Percentiles rank a stretch among this genome's conserved stretches.
Evolutionary conservation across 768 basidiomycete species (phyloP).

Genomic region (Pholiota conissans): DNA sequence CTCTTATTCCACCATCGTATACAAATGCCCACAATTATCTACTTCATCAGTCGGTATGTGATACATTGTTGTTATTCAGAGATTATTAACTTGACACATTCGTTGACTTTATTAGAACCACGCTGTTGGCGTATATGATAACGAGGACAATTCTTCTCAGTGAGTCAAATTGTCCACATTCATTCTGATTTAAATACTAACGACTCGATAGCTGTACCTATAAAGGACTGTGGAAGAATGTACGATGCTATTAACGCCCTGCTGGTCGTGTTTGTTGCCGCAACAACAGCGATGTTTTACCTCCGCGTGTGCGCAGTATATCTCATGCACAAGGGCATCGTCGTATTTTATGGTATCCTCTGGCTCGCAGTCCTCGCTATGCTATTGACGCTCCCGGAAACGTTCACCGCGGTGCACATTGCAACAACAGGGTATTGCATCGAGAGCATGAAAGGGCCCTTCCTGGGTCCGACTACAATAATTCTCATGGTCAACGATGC

Average conservation of each 20-base stretch:
- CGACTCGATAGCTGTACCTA: not conserved
- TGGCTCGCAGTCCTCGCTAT: conserved; percentile 26
- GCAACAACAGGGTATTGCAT: conserved; percentile 25
- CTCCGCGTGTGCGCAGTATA: conserved; percentile 27
- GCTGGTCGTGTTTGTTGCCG: conserved; percentile 19
- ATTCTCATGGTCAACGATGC: conserved; percentile 27
- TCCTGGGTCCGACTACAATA: conserved; percentile 19
- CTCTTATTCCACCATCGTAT: conserved; percentile 9
- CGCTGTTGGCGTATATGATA: conserved; percentile 15
- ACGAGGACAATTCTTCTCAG: conserved; percentile 20
- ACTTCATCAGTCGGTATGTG: conserved; percentile 16
- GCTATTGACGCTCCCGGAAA: conserved; percentile 14
- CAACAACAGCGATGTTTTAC: conserved; percentile 26
- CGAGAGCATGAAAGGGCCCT: conserved; percentile 12
- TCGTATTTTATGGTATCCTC: conserved; percentile 23
- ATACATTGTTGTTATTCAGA: not conserved
- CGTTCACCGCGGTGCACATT: conserved; percentile 22
- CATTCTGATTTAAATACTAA: not conserved
- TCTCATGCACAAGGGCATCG: conserved; percentile 14
- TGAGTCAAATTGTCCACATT: conserved; percentile 1
- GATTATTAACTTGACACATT: not conserved
- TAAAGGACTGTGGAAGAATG: conserved; percentile 16
- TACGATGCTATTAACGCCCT: conserved; percentile 16
- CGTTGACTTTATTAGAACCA: conserved; percentile 2
- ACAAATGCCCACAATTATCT: conserved; percentile 11